phyloP scores from a whole-genome alignment of 352 stramenopile species.

The Phytophthora sp. region DNA sequence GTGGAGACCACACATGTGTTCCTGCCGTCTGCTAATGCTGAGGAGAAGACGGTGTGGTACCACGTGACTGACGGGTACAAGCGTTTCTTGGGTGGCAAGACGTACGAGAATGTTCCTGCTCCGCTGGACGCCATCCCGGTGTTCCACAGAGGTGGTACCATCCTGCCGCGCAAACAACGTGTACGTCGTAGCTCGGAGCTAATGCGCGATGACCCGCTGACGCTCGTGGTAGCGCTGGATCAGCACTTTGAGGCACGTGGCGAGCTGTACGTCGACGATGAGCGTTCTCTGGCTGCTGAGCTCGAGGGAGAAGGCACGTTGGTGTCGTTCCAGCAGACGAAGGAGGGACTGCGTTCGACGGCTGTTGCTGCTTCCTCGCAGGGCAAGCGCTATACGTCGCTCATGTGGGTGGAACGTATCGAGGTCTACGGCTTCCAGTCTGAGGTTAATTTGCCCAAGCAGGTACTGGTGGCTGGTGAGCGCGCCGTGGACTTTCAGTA shows the following conservation, averaged over 20 bases:
- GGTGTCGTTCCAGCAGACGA: constrained; percentile 51
- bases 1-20: constrained; percentile 87
- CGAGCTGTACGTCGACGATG: constrained; percentile 97
- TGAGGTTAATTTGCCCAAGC: constrained; percentile 47
- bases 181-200: constrained; percentile 93
- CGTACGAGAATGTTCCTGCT: constrained; percentile 71
- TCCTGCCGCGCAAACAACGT: constrained; percentile 96
- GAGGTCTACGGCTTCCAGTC: constrained; percentile 76
- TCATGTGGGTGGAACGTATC: constrained; percentile 83
- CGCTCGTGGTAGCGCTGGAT: constrained; percentile 95
- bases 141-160: constrained; percentile 95
- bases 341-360: constrained; percentile 45
- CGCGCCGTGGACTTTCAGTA: constrained; percentile 68
- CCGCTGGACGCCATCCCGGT: constrained; percentile 96
- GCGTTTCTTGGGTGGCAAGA: constrained; percentile 58
- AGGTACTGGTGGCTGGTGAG: constrained; percentile 51
- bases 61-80: constrained; percentile 81
- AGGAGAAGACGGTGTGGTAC: constrained; percentile 89
- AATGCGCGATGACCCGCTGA: constrained; percentile 98
- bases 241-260: constrained; percentile 79
- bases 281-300: constrained; percentile 84
- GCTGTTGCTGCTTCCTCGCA: constrained; percentile 27
- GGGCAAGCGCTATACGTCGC: constrained; percentile 53
- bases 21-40: constrained; percentile 67
- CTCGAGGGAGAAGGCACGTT: constrained; percentile 53